Evolutionary conservation across 75 land plant genomes (phyloP).

Genomic region (Picea glauca): DNA sequence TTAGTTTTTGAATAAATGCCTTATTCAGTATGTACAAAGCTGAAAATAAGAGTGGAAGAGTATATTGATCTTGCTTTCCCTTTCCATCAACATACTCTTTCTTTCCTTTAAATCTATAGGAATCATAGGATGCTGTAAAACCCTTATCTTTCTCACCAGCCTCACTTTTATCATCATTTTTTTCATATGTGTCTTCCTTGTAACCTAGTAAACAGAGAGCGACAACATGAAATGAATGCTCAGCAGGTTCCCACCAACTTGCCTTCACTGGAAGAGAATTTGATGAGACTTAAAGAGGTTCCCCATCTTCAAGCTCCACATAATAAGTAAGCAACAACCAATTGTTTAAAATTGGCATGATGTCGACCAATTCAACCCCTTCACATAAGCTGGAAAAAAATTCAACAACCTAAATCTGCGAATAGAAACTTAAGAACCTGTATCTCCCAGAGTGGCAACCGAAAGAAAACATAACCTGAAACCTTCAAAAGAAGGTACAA

Average conservation of each 20-base stretch:
- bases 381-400: not conserved
- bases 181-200: slow-evolving; percentile 32
- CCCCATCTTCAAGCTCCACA: too few species aligned
- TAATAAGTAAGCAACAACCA: slow-evolving; percentile 40
- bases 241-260: too few species aligned
- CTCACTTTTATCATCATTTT: slow-evolving; percentile 28
- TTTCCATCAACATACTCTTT: slow-evolving; percentile 60
- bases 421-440: too few species aligned
- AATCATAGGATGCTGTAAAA: slow-evolving; percentile 49
- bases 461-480: not conserved
- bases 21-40: too few species aligned
- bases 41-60: too few species aligned
- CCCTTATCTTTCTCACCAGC: slow-evolving; percentile 40
- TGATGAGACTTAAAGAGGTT: too few species aligned
- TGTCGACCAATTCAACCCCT: not conserved
- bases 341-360: slow-evolving; percentile 21
- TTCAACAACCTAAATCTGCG: too few species aligned
- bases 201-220: slow-evolving; percentile 66
- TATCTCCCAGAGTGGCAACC: not conserved
- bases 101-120: slow-evolving; percentile 72
- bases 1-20: too few species aligned
- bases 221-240: too few species aligned
- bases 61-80: slow-evolving; percentile 86
- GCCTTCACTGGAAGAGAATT: too few species aligned
- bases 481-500: slow-evolving; percentile 4